Evolutionary conservation across 768 basidiomycete genomes (phyloP).

Genomic region (Suillus spraguei): DNA sequence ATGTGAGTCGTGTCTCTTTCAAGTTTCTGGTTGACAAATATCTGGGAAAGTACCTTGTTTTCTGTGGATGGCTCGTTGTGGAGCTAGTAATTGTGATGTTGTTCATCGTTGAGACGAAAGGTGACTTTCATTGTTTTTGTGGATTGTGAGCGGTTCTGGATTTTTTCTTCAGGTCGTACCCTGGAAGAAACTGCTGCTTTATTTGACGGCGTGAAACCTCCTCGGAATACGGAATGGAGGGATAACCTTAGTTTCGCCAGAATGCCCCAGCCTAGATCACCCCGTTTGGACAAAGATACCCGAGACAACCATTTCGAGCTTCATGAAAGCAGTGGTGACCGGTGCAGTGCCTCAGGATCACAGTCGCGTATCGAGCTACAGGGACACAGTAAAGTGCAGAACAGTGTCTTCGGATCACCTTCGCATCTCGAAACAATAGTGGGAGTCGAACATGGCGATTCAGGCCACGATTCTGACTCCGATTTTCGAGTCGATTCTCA

Average conservation of each 20-base stretch:
- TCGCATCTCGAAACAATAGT: slow-evolving; percentile 6
- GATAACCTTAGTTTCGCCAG: slow-evolving; percentile 39
- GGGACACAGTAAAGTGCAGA: slow-evolving; percentile 4
- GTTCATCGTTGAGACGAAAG: slow-evolving; percentile 66
- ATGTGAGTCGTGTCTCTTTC: slow-evolving; percentile 25
- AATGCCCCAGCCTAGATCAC: background rate
- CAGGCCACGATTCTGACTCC: no score
- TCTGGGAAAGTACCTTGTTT: slow-evolving; percentile 48
- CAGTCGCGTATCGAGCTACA: slow-evolving; percentile 13
- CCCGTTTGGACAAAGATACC: slow-evolving; percentile 9
- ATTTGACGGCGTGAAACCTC: slow-evolving; percentile 56
- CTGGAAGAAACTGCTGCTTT: slow-evolving; percentile 74
- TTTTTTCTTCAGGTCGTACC: slow-evolving; percentile 48
- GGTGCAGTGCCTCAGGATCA: slow-evolving; percentile 1
- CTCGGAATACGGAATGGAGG: slow-evolving; percentile 45
- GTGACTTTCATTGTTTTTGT: slow-evolving; percentile 29
- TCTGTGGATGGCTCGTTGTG: slow-evolving; percentile 65
- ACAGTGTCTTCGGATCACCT: background rate
- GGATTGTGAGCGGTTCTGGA: slow-evolving; percentile 15
- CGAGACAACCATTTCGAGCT: slow-evolving; percentile 13
- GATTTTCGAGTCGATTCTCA: no score
- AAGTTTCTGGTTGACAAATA: background rate
- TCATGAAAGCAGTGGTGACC: background rate
- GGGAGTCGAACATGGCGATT: no score
- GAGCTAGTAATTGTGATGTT: slow-evolving; percentile 59